Conservation (phyloP, 768 basidiomycete genomes). For the Kwoniella newhampshirensis region DNA sequence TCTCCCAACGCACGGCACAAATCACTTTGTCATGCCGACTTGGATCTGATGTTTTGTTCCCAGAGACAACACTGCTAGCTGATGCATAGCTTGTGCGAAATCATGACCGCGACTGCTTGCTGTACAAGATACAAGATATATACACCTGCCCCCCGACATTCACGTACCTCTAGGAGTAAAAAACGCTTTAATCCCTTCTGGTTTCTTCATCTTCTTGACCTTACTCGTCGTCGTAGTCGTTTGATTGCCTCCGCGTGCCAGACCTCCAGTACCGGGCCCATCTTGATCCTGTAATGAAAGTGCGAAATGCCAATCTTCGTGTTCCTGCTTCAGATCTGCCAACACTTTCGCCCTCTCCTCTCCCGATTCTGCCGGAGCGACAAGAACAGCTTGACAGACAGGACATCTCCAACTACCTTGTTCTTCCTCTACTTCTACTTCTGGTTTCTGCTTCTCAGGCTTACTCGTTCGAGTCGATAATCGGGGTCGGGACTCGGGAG, state of each 20-base stretch:
- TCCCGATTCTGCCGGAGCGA: constrained; percentile 24
- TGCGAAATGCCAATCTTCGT: constrained; percentile 87
- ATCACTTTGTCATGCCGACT: too few species aligned
- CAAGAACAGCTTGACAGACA: constrained; percentile 54
- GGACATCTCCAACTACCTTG: constrained; percentile 49
- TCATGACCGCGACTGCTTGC: too few species aligned
- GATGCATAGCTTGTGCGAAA: too few species aligned
- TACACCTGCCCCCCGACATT: too few species aligned
- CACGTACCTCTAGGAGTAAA: constrained; percentile 31
- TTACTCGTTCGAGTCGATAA: constrained; percentile 11
- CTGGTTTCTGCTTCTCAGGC: too few species aligned
- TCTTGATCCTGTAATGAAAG: constrained; percentile 64
- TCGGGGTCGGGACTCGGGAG: background rate
- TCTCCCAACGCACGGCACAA: too few species aligned
- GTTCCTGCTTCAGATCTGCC: constrained; percentile 59
- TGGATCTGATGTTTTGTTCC: too few species aligned
- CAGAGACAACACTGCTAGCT: too few species aligned
- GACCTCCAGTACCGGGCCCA: background rate
- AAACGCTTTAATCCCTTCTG: constrained; percentile 51
- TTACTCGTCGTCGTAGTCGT: constrained; percentile 33
- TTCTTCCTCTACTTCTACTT: constrained; percentile 36
- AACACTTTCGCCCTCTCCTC: constrained; percentile 22
- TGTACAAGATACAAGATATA: background rate
- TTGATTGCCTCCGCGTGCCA: background rate
- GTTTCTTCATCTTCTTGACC: constrained; percentile 42